Conservation (phyloP, 495 filamentous ascomycete species). For the Talaromyces stipitatus region DNA sequence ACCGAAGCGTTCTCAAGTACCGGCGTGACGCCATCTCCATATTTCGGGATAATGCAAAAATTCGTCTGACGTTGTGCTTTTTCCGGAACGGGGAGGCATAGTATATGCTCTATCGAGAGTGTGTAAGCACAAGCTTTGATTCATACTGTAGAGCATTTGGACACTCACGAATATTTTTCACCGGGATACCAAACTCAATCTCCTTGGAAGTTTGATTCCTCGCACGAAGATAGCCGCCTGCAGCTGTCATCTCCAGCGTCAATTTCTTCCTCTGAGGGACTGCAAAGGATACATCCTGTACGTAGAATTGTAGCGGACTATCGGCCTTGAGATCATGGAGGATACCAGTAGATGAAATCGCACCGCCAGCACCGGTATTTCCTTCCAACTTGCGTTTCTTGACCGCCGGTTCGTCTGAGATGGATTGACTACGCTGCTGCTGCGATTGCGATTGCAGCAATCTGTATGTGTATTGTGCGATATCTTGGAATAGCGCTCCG, state of each 20-base stretch:
- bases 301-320: slow-evolving; percentile 37
- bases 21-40: slow-evolving; percentile 47
- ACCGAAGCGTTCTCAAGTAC: slow-evolving; percentile 23
- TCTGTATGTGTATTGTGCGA: slow-evolving; percentile 39
- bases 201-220: slow-evolving; percentile 54
- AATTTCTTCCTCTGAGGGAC: slow-evolving; percentile 93
- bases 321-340: slow-evolving; percentile 36
- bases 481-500: slow-evolving; percentile 37
- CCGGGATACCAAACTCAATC: slow-evolving; percentile 61
- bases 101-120: slow-evolving; percentile 52
- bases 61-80: slow-evolving; percentile 84
- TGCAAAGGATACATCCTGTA: slow-evolving; percentile 65
- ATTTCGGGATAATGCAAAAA: slow-evolving; percentile 72
- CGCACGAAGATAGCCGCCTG: slow-evolving; percentile 55
- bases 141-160: neutral
- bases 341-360: slow-evolving; percentile 24
- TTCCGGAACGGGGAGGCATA: slow-evolving; percentile 84
- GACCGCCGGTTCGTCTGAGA: slow-evolving; percentile 28
- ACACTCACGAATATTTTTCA: slow-evolving; percentile 66
- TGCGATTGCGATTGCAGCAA: slow-evolving; percentile 24
- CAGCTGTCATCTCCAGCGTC: slow-evolving; percentile 60
- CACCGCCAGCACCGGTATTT: neutral
- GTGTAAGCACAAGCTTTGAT: neutral
- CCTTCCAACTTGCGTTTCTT: slow-evolving; percentile 52
- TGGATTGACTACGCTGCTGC: slow-evolving; percentile 16